Conservation (phyloP, 345 rosid genomes). For the Brassica rapa region DNA sequence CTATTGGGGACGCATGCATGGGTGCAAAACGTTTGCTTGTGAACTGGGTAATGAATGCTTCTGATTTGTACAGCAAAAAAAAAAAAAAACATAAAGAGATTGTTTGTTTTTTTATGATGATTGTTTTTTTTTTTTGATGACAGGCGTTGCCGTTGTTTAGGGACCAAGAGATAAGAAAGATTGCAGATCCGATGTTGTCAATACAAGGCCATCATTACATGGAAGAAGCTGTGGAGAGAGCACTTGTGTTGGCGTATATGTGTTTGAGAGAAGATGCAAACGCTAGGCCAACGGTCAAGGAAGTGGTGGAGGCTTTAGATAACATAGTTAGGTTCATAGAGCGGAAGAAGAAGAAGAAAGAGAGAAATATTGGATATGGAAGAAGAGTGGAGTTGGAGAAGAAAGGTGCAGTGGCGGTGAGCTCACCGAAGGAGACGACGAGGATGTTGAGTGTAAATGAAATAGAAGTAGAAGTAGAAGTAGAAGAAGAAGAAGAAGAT, state of each 20-base stretch:
- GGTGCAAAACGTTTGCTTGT: constrained; percentile 44
- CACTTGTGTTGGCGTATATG: constrained; percentile 53
- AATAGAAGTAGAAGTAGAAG: constrained; percentile 52
- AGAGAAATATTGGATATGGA: background rate
- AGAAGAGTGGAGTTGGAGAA: background rate
- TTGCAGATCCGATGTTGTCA: constrained; percentile 58
- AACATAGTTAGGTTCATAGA: constrained; percentile 43
- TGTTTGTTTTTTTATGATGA: background rate
- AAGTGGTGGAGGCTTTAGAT: constrained; percentile 54
- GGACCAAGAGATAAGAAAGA: constrained; percentile 16
- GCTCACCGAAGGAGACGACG: constrained; percentile 43
- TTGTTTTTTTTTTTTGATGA: background rate
- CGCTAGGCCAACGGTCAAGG: constrained; percentile 52
- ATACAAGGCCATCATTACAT: constrained; percentile 42
- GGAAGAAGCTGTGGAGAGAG: constrained; percentile 43
- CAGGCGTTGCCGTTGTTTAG: constrained; percentile 45
- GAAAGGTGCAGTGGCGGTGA: constrained; percentile 7
- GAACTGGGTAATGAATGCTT: constrained; percentile 54
- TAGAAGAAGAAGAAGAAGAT: constrained; percentile 38
- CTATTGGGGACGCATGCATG: constrained; percentile 38
- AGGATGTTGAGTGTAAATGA: constrained; percentile 37
- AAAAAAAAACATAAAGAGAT: background rate
- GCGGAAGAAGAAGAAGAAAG: constrained; percentile 4
- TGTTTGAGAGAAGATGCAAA: constrained; percentile 54
- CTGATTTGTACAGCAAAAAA: background rate